phyloP scores from a whole-genome alignment of 768 basidiomycete species.

The Lanmaoa pseudosensibilis region DNA sequence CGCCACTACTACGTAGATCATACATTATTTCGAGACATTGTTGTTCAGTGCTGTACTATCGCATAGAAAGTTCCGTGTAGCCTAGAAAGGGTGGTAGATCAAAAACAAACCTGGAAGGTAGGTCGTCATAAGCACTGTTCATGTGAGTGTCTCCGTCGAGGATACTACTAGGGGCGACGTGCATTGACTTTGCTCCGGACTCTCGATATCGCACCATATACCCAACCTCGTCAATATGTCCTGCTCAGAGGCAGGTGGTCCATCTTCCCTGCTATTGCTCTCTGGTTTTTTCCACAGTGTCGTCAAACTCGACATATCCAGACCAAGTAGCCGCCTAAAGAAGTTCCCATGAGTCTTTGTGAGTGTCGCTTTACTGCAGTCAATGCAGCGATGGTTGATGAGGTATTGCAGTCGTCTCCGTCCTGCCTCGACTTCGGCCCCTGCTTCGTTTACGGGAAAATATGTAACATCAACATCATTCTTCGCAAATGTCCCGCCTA shows the following conservation, averaged over 20 bases:
- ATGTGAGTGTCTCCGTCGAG: not conserved
- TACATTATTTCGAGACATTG: not conserved
- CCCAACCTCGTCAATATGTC: too few species aligned
- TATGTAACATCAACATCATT: conserved; percentile 14
- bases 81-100: not conserved
- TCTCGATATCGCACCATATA: too few species aligned
- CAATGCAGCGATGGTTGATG: conserved; percentile 24
- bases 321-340: conserved; percentile 11
- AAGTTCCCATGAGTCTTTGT: conserved; percentile 6
- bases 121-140: not conserved
- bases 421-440: not conserved
- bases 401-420: conserved; percentile 13
- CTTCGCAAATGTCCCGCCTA: not conserved
- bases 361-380: conserved; percentile 13
- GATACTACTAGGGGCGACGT: too few species aligned
- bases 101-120: not conserved
- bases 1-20: not conserved
- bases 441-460: not conserved
- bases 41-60: not conserved
- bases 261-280: not conserved
- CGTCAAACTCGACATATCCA: conserved; percentile 17
- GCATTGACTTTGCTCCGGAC: too few species aligned
- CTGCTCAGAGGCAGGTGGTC: too few species aligned
- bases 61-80: not conserved
- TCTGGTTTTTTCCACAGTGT: conserved; percentile 12